Conservation (phyloP, 1,284 basidiomycete genomes). For the Mycosarcoma maydis region DNA sequence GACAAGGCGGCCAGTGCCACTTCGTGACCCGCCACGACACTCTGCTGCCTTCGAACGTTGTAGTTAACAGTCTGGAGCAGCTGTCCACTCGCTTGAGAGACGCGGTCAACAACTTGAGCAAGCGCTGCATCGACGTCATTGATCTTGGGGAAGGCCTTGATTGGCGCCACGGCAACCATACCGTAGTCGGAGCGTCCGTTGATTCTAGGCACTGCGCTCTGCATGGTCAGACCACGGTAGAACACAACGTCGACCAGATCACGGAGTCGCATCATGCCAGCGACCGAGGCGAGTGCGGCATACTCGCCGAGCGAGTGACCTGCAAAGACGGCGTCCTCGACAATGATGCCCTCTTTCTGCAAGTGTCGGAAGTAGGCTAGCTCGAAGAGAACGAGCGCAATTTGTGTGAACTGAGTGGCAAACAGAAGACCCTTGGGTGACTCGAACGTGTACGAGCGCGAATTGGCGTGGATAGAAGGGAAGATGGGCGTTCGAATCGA, state of each 20-base stretch:
- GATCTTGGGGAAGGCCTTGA: conserved; percentile 91
- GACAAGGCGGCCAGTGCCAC: conserved; percentile 90
- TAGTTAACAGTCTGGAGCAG: conserved; percentile 88
- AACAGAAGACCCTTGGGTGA: conserved; percentile 94
- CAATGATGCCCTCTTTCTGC: conserved; percentile 92
- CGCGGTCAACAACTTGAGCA: conserved; percentile 87
- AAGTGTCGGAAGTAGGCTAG: conserved; percentile 98
- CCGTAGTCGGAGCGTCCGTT: conserved; percentile 73
- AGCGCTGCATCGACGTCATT: conserved; percentile 70
- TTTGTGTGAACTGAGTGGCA: conserved; percentile 98
- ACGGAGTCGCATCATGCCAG: conserved; percentile 80
- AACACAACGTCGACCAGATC: conserved; percentile 95
- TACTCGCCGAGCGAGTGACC: conserved; percentile 99
- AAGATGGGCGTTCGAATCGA: conserved; percentile 64
- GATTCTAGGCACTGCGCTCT: conserved; percentile 40
- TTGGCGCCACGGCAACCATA: conserved; percentile 81
- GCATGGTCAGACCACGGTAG: conserved; percentile 98
- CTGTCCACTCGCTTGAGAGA: conserved; percentile 73
- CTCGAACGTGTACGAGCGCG: conserved; percentile 83
- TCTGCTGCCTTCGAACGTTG: conserved; percentile 83
- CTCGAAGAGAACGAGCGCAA: conserved; percentile 91
- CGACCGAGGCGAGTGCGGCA: conserved; percentile 94
- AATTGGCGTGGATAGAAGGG: conserved; percentile 49
- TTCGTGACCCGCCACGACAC: conserved; percentile 93
- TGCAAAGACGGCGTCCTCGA: conserved; percentile 88